Evolutionary conservation across 495 filamentous ascomycete genomes (phyloP).

Genomic region (Daldinia concentrica): DNA sequence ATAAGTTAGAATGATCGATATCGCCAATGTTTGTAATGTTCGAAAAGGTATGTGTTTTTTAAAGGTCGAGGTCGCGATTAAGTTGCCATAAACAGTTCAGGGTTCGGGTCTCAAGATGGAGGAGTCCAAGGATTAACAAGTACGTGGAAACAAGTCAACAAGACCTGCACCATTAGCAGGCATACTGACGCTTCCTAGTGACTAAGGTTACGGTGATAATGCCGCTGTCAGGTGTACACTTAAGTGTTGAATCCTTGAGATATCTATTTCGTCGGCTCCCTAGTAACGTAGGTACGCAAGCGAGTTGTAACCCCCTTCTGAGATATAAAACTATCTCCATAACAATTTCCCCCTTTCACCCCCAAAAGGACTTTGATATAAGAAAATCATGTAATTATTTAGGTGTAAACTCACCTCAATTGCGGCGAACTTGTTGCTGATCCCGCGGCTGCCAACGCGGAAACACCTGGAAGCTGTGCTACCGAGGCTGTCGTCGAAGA

Average conservation of each 20-base stretch:
- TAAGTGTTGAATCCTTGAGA: not conserved
- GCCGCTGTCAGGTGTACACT: slow-evolving; percentile 4
- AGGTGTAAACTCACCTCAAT: slow-evolving; percentile 64
- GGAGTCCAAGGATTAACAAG: not conserved
- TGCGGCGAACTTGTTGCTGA: slow-evolving; percentile 68
- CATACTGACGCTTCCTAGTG: not conserved
- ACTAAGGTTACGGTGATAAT: slow-evolving; percentile 9
- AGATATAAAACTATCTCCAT: not conserved
- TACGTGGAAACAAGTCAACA: not conserved
- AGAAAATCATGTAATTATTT: slow-evolving; percentile 12
- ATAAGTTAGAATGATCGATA: slow-evolving; percentile 12
- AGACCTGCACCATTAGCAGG: slow-evolving; percentile 1
- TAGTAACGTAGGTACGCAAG: not conserved
- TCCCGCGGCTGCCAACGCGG: slow-evolving; percentile 70
- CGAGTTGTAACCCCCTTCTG: not conserved
- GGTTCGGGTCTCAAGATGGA: not conserved
- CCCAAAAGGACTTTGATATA: not conserved
- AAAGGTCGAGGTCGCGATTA: slow-evolving; percentile 7
- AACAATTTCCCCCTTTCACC: not conserved
- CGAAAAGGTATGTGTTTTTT: not conserved
- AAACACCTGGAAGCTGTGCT: slow-evolving; percentile 65
- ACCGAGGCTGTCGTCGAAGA: slow-evolving; percentile 56
- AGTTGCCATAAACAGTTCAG: not conserved
- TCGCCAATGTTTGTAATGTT: not conserved
- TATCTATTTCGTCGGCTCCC: not conserved